Conservation (phyloP, 306 rosid genomes). For the Prunus padus region DNA sequence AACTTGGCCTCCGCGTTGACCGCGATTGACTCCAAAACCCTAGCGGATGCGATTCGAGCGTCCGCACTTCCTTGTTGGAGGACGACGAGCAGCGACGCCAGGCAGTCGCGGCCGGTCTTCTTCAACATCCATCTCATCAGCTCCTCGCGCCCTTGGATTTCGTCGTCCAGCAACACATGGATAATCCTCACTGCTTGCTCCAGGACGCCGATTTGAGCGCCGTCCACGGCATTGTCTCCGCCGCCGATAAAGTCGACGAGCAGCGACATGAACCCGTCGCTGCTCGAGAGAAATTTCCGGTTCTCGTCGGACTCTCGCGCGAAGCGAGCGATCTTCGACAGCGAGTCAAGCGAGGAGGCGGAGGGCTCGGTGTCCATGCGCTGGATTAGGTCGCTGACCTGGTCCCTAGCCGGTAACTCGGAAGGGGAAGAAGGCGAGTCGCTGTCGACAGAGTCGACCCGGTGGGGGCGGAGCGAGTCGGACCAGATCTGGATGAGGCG, state of each 20-base stretch:
- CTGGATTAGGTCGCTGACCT: slow-evolving; percentile 37
- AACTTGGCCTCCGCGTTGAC: slow-evolving; percentile 59
- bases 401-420: slow-evolving; percentile 32
- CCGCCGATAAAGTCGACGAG: slow-evolving; percentile 49
- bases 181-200: slow-evolving; percentile 48
- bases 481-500: slow-evolving; percentile 95
- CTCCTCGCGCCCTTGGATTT: slow-evolving; percentile 38
- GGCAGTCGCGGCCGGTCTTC: slow-evolving; percentile 33
- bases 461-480: slow-evolving; percentile 48
- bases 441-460: slow-evolving; percentile 40
- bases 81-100: slow-evolving; percentile 51
- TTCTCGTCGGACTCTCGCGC: slow-evolving; percentile 62
- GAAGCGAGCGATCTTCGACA: slow-evolving; percentile 43
- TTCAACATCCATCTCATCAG: slow-evolving; percentile 38
- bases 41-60: slow-evolving; percentile 49
- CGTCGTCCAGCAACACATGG: slow-evolving; percentile 38
- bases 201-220: slow-evolving; percentile 27
- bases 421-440: slow-evolving; percentile 18
- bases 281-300: slow-evolving; percentile 46
- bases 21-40: slow-evolving; percentile 50
- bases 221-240: slow-evolving; percentile 42
- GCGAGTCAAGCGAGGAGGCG: slow-evolving; percentile 24
- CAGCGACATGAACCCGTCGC: slow-evolving; percentile 42
- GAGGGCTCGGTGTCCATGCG: background rate
- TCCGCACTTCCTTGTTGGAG: slow-evolving; percentile 50